Evolutionary conservation across 768 basidiomycete species (phyloP).

Genomic region (Baorangia bicolor): DNA sequence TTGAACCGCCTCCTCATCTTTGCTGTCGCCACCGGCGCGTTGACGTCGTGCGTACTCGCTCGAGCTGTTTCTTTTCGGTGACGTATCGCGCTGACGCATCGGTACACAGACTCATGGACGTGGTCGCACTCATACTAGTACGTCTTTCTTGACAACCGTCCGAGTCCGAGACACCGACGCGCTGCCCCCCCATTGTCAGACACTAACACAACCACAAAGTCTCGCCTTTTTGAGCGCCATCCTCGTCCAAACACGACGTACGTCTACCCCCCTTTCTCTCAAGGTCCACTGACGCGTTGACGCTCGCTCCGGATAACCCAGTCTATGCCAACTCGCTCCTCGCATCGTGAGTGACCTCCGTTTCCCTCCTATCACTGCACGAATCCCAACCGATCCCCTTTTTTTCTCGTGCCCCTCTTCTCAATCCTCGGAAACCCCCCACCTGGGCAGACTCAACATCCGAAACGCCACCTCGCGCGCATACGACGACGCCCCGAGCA

Average conservation of each 20-base stretch:
- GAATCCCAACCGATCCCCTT: too few species aligned
- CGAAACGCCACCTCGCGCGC: slow-evolving; percentile 20
- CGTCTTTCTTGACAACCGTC: not conserved
- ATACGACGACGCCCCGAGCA: not conserved
- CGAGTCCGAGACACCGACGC: not conserved
- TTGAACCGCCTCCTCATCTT: slow-evolving; percentile 26
- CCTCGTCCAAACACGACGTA: slow-evolving; percentile 28
- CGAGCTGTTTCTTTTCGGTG: too few species aligned
- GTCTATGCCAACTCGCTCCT: slow-evolving; percentile 33
- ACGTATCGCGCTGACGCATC: not conserved
- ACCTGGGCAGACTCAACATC: slow-evolving; percentile 22
- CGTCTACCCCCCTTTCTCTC: slow-evolving; percentile 2
- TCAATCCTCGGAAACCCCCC: too few species aligned
- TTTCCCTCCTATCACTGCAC: too few species aligned
- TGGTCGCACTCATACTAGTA: slow-evolving; percentile 27
- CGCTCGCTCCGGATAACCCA: not conserved
- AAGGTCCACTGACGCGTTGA: not conserved
- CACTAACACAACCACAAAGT: slow-evolving; percentile 16
- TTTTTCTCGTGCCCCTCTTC: too few species aligned
- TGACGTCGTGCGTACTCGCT: slow-evolving; percentile 21
- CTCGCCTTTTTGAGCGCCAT: slow-evolving; percentile 21
- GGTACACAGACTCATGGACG: slow-evolving; percentile 21
- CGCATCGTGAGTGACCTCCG: slow-evolving; percentile 20
- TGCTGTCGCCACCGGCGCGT: slow-evolving; percentile 25
- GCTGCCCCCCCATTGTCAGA: slow-evolving; percentile 1